phyloP scores from a whole-genome alignment of 176 grass and related monocot genomes.

The Zoysia japonica region DNA sequence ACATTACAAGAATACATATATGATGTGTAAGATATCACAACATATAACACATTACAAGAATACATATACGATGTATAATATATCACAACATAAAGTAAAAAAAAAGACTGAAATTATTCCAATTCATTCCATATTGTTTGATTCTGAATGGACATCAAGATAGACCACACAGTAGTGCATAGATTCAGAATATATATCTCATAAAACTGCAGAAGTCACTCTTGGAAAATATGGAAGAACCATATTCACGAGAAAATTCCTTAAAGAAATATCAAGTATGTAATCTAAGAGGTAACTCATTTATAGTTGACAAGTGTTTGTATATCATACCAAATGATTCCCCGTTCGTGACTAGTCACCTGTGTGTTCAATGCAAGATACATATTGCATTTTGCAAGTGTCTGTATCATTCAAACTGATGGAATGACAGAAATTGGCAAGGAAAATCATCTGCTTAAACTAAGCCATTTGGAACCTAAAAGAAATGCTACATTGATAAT shows the following conservation, averaged over 20 bases:
- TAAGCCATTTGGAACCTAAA: neutral
- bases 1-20: neutral
- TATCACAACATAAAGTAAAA: neutral
- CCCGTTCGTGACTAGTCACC: neutral
- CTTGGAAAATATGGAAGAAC: neutral
- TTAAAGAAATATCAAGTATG: neutral
- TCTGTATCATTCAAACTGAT: neutral
- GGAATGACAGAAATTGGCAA: neutral
- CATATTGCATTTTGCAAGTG: neutral
- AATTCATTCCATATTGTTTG: neutral
- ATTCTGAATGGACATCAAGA: neutral
- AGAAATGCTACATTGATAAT: neutral
- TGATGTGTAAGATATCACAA: constrained; percentile 1
- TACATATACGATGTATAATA: neutral
- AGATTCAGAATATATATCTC: neutral
- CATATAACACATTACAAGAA: neutral
- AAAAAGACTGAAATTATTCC: constrained; percentile 10
- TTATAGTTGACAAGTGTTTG: neutral
- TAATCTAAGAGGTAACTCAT: neutral
- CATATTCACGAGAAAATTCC: neutral
- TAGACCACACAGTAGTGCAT: neutral
- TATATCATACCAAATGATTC: neutral
- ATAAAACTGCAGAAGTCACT: neutral
- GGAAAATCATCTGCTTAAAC: too few relatives aligned
- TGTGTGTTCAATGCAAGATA: neutral